Evolutionary conservation across 192 early-diverging fungal genomes (phyloP), one percentile per base, ranked within the genome.

Genomic region (Paraglomus brasilianum): DNA sequence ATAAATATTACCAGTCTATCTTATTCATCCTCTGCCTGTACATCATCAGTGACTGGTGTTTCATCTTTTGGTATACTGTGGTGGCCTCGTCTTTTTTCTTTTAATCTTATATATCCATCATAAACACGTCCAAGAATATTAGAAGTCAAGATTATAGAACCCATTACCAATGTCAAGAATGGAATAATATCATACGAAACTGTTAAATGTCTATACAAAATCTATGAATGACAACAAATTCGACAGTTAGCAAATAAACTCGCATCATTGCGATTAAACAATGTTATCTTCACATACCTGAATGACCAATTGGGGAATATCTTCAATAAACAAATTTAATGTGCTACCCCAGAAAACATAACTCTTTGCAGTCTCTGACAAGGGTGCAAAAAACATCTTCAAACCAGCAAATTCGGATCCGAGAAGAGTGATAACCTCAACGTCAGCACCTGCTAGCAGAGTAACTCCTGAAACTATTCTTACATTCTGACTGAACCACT

Each of bases 271-370:
- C n/a, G n/a, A n/a, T n/a, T n/a, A n/a, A n/a, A n/a, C n/a, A n/a
- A n/a, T n/a, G n/a, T n/a, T n/a, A n/a, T n/a, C n/a, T n/a, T n/a
- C n/a, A n/a, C n/a, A n/a, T 57, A 57, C 19, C 10, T 57, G 19
- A 36, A 13, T 21, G 39, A 57, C 39, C 14, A 57, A 57, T 57
- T 57, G 55, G 6, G 55, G 55, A 36, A 57, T 21, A 57, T 57
- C 55, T 13, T 57, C 55, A 13, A 57, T 57, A 30, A 57, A 36
- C 14, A 57, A 36, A 57, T 13, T 36, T 19, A 19, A 21, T 5
- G 22, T 10, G 14, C 55, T 22, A 5, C 1, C 0, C 55, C 55
- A 57, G 39, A 57, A 57, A 36, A 57, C 9, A 2, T 14, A 40
- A 19, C 14, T 19, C 15, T 57, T 21, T 57, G 21, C 22, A 15